Evolutionary conservation across 306 rosid genomes (phyloP).

Genomic region (Sphenostylis stenocarpa): DNA sequence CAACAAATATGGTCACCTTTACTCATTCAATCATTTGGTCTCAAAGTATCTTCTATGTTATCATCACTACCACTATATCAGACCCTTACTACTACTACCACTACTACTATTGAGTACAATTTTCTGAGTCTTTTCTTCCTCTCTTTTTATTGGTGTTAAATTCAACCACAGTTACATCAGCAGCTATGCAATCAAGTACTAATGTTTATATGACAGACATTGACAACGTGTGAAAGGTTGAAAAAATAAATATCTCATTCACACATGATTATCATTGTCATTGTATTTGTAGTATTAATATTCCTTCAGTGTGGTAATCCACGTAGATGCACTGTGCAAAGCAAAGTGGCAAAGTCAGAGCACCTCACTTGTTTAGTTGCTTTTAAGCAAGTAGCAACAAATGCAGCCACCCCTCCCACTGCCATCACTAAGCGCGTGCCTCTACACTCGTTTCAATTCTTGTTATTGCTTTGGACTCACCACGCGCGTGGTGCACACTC

Average conservation of each 20-base stretch:
- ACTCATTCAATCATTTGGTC: neutral
- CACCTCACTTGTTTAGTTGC: neutral
- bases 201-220: too few species aligned
- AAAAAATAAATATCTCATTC: neutral
- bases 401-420: constrained; percentile 31
- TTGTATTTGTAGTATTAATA: neutral
- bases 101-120: too few species aligned
- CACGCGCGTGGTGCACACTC: constrained; percentile 25
- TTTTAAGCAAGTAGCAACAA: constrained; percentile 7
- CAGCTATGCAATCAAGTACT: too few species aligned
- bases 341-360: constrained; percentile 31
- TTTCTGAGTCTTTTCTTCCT: too few species aligned
- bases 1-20: neutral
- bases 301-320: neutral
- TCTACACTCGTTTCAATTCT: neutral
- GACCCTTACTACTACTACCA: too few species aligned
- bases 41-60: too few species aligned
- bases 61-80: too few species aligned
- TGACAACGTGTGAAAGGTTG: neutral
- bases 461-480: neutral
- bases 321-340: neutral
- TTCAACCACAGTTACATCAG: neutral
- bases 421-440: constrained; percentile 22
- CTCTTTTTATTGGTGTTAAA: neutral
- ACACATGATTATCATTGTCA: neutral